Percentiles rank a stretch among this genome's conserved stretches.
Conservation (phyloP, 345 rosid species). For the Eucalyptus tenuipes region DNA sequence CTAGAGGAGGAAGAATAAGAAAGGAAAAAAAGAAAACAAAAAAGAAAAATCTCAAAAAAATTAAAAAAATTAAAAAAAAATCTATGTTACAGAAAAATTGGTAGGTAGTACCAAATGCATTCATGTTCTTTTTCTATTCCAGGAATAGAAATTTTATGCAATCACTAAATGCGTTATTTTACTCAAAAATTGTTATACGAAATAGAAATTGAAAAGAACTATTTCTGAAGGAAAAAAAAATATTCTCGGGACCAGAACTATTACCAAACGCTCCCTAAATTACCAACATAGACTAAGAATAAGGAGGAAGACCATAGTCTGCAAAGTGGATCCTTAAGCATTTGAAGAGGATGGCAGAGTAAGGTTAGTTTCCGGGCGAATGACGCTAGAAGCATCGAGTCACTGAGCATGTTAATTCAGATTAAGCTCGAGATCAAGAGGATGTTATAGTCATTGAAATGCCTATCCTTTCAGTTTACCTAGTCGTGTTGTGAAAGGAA, state of each 20-base stretch:
- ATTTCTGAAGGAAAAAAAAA: too few species aligned
- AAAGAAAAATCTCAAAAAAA: too few species aligned
- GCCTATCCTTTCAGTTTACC: background rate
- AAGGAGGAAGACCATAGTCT: background rate
- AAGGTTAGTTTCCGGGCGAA: background rate
- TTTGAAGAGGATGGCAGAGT: background rate
- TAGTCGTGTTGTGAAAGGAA: background rate
- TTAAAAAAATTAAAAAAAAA: too few species aligned
- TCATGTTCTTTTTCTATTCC: fast-evolving
- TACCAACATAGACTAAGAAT: background rate
- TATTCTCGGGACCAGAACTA: fast-evolving
- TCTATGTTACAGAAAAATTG: fast-evolving
- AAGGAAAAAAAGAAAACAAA: too few species aligned
- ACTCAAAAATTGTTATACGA: fast-evolving
- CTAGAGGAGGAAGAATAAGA: too few species aligned
- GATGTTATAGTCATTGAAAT: background rate
- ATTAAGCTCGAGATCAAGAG: background rate
- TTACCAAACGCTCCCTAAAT: background rate
- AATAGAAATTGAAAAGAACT: too few species aligned
- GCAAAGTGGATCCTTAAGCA: background rate
- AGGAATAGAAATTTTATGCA: fast-evolving
- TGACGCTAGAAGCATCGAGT: background rate
- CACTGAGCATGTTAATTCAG: background rate
- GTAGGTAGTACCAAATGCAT: too few species aligned
- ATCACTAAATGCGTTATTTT: fast-evolving